Evolutionary conservation across 306 rosid genomes (phyloP), one percentile per base, ranked within the genome.

Genomic region (Quercus glauca): DNA sequence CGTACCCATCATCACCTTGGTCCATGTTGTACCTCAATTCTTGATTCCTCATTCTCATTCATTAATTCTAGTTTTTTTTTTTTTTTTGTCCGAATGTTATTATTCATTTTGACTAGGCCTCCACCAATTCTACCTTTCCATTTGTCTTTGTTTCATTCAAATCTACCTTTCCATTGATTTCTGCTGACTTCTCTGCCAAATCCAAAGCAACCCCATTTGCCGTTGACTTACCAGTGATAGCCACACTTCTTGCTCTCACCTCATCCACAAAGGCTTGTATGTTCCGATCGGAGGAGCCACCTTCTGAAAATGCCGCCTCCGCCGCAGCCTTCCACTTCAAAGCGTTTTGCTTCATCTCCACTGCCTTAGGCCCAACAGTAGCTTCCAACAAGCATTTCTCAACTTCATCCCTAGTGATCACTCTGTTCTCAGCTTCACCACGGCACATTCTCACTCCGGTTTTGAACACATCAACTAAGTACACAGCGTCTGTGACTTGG

Each of bases 401-500:
- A 0, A 89, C 72, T 82, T 89, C 80, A 1, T 85, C 85, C 35
- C 87, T 80, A 1, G 64, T 45, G 41, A 85, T 74, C 76, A 86
- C 31, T 15, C 60, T 20, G 9, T 83, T 77, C 3, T 77, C 86
- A 1, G 84, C 84, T 12, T 37, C 83, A 0, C 89, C 89, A 5
- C 85, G 78, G 4, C 86, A 73, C 86, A 89, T 53, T 61, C 86
- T 69, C 13, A 84, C 59, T 0, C 84, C 90, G 26, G 85, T 85
- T 18, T 71, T 73, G 26, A 80, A 82, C 28, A 65, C 92, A 58
- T 89, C 96, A 0, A 91, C 94, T 73, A 93, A 26, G 71, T 81
- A 88, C 81, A 89, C 91, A 0, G 96, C 92, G 28, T 91, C 87
- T 1, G 94, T 91, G 3, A 87, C 87, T 68, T 93, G 97, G 71